Evolutionary conservation across 306 rosid genomes (phyloP).

Genomic region (Coriaria nepalensis): DNA sequence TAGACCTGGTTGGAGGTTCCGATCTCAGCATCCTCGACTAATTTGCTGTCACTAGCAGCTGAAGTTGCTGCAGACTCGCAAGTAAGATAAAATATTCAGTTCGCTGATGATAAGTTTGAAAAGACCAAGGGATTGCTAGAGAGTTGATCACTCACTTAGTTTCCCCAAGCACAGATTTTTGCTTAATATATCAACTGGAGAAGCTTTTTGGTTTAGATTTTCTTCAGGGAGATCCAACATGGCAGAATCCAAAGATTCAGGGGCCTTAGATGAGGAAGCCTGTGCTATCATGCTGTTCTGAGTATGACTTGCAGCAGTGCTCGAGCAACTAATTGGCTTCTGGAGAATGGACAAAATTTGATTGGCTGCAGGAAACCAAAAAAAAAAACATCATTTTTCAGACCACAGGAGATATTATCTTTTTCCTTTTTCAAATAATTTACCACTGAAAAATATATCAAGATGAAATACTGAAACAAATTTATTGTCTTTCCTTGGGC

Average conservation of each 20-base stretch:
- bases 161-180: conserved; percentile 14
- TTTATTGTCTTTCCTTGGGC: too few relatives aligned
- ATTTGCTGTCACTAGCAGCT: conserved; percentile 17
- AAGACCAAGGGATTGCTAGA: conserved; percentile 12
- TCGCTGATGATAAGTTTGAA: conserved; percentile 5
- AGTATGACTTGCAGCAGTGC: conserved; percentile 18
- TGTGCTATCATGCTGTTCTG: conserved; percentile 9
- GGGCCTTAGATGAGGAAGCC: conserved; percentile 17
- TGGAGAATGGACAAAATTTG: conserved; percentile 67
- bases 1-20: conserved; percentile 38
- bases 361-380: conserved; percentile 35
- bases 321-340: conserved; percentile 27
- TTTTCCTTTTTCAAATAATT: background rate
- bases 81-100: too few relatives aligned
- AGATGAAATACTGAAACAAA: too few relatives aligned
- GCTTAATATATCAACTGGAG: conserved; percentile 9
- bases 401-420: too few relatives aligned
- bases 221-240: conserved; percentile 23
- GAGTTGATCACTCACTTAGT: conserved; percentile 13
- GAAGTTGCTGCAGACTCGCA: conserved; percentile 31
- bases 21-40: conserved; percentile 13
- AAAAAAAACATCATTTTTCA: too few relatives aligned
- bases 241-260: conserved; percentile 15
- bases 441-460: too few relatives aligned
- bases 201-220: conserved; percentile 9